Conservation (phyloP, 805 yeast species). For the Starmera caribaea region DNA sequence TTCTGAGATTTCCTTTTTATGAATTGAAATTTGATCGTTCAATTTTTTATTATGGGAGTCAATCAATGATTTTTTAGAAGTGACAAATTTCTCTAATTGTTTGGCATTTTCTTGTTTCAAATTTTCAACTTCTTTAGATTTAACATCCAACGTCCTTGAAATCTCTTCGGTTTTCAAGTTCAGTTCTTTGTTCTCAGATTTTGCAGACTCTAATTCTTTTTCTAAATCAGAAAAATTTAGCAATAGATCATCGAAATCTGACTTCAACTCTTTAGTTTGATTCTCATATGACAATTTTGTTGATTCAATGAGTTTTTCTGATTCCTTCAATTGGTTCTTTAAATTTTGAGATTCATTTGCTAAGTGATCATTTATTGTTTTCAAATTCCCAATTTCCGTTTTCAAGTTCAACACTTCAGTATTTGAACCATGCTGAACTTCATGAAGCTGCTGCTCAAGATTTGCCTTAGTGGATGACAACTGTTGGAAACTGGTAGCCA, state of each 20-base stretch:
- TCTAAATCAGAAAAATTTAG: conserved; percentile 1
- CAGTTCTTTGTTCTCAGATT: conserved; percentile 4
- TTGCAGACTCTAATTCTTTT: conserved; percentile 1
- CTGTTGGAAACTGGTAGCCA: conserved; percentile 23
- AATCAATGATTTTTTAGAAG: neutral
- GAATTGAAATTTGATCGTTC: neutral
- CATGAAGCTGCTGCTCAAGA: neutral
- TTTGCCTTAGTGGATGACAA: conserved; percentile 11
- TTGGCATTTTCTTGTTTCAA: neutral
- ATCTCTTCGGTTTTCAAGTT: neutral
- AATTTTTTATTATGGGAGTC: neutral
- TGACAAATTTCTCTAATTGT: neutral
- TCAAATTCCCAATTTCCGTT: neutral
- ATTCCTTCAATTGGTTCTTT: conserved; percentile 3
- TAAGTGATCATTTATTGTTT: neutral
- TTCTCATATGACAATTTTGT: conserved; percentile 1
- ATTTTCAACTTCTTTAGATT: neutral
- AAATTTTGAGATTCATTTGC: neutral
- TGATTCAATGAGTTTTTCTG: neutral
- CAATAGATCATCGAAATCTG: conserved; percentile 3
- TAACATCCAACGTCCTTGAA: neutral
- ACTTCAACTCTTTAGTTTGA: neutral
- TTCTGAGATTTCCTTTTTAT: neutral
- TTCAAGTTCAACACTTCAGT: neutral
- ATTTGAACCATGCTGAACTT: neutral